Evolutionary conservation across 371 early-diverging fungal genomes (phyloP).

Genomic region (Circinella umbellata): DNA sequence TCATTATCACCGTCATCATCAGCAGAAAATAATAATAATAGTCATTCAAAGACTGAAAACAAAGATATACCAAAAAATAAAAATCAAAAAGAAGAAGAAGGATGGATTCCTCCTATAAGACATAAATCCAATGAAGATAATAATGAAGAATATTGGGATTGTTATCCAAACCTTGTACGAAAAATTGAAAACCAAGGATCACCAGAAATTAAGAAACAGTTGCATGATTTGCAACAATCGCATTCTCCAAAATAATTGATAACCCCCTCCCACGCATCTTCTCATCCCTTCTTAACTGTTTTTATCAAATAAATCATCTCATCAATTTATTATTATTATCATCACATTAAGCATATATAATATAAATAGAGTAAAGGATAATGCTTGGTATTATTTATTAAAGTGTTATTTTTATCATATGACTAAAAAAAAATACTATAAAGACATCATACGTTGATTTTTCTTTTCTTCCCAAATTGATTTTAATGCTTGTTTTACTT

Average conservation of each 20-base stretch:
- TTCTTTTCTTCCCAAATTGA: conserved; percentile 53
- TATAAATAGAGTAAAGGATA: no score
- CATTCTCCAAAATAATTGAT: conserved; percentile 1
- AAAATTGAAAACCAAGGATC: conserved; percentile 53
- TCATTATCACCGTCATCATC: no score
- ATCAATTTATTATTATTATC: no score
- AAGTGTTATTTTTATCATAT: no score
- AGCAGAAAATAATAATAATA: not conserved
- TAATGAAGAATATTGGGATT: conserved; percentile 41
- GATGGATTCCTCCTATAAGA: not conserved
- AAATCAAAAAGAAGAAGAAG: not conserved
- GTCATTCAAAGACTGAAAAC: not conserved
- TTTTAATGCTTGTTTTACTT: conserved; percentile 39
- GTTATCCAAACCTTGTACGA: conserved; percentile 47
- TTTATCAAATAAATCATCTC: no score
- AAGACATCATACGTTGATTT: not conserved
- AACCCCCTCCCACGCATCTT: no score
- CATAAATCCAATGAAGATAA: not conserved
- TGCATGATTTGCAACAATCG: conserved; percentile 39
- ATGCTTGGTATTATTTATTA: no score
- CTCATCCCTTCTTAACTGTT: no score
- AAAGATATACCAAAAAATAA: not conserved
- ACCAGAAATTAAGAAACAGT: conserved; percentile 39
- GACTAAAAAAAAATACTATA: no score
- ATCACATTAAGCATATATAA: no score